These are phyloP conservation scores for Ramaria sp. DNA, from an alignment of 768 basidiomycete genomes.

Conservation along the genomic window DNA sequence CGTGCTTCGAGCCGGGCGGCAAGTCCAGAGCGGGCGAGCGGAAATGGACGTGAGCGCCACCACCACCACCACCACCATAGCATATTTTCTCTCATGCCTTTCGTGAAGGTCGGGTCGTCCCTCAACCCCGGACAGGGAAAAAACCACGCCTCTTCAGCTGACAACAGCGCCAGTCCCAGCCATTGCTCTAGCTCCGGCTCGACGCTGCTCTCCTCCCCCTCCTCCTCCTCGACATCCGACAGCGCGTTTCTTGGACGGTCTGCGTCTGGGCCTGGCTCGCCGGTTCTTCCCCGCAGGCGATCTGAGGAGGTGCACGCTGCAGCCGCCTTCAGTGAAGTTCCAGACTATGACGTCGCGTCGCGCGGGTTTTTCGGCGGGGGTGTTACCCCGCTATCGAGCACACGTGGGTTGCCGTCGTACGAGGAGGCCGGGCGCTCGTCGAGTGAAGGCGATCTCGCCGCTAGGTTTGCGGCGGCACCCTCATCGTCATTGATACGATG, in stretches of 20 bases:
- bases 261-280: constrained; percentile 11
- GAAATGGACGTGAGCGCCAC: constrained; percentile 36
- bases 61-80: not conserved
- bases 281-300: constrained; percentile 12
- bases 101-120: constrained; percentile 16
- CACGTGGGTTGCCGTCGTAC: constrained; percentile 76
- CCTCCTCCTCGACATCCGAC: constrained; percentile 2
- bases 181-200: not conserved
- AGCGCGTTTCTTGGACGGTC: too few relatives aligned
- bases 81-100: constrained; percentile 10
- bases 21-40: constrained; percentile 40
- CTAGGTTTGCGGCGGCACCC: constrained; percentile 10
- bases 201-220: not conserved
- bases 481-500: not conserved
- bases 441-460: constrained; percentile 16
- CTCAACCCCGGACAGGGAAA: constrained; percentile 31
- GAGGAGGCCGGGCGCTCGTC: constrained; percentile 46
- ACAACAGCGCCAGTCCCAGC: too few relatives aligned
- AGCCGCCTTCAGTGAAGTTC: constrained; percentile 65
- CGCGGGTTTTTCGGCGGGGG: constrained; percentile 83
- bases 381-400: constrained; percentile 70
- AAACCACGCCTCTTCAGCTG: constrained; percentile 22
- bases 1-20: constrained; percentile 33
- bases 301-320: constrained; percentile 21
- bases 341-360: constrained; percentile 76